phyloP scores from a whole-genome alignment of 331 rosid genomes.

The Rhamnella rubrinervis region DNA sequence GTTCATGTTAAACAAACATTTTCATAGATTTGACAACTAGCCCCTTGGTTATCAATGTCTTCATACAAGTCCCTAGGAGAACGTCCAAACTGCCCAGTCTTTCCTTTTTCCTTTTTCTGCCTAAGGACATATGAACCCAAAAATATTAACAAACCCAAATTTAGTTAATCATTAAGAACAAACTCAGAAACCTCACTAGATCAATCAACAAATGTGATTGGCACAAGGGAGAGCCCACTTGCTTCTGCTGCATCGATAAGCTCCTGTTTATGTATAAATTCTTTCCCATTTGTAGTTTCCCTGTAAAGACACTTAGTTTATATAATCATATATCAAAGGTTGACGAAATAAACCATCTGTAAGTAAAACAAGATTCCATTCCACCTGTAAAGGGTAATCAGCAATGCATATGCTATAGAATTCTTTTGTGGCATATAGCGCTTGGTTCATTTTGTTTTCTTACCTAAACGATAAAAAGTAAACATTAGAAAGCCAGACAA shows the following conservation, averaged over 20 bases:
- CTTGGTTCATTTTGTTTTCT: slow-evolving; percentile 47
- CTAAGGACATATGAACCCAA: slow-evolving; percentile 39
- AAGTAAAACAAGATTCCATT: neutral
- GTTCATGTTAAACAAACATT: neutral
- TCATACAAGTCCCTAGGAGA: slow-evolving; percentile 84
- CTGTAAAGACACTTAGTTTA: slow-evolving; percentile 32
- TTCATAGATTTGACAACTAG: slow-evolving; percentile 72
- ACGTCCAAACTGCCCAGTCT: slow-evolving; percentile 59
- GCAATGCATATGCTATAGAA: slow-evolving; percentile 80
- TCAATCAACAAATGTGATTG: slow-evolving; percentile 60
- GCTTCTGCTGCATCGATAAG: slow-evolving; percentile 96
- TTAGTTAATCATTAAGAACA: slow-evolving; percentile 8
- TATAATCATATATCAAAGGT: slow-evolving; percentile 18
- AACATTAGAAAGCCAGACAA: slow-evolving; percentile 6
- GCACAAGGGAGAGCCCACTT: slow-evolving; percentile 82
- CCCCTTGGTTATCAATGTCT: slow-evolving; percentile 77
- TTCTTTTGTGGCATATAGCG: slow-evolving; percentile 82
- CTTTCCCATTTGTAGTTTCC: slow-evolving; percentile 73
- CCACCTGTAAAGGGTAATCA: slow-evolving; percentile 83
- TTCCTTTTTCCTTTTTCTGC: slow-evolving; percentile 85
- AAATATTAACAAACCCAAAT: slow-evolving; percentile 17
- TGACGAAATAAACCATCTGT: slow-evolving; percentile 9
- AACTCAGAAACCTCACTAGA: slow-evolving; percentile 1
- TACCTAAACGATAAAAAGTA: slow-evolving; percentile 40
- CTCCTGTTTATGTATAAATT: slow-evolving; percentile 86